phyloP scores from a whole-genome alignment of 139 green algal genomes.

The Haematococcus sp. region DNA sequence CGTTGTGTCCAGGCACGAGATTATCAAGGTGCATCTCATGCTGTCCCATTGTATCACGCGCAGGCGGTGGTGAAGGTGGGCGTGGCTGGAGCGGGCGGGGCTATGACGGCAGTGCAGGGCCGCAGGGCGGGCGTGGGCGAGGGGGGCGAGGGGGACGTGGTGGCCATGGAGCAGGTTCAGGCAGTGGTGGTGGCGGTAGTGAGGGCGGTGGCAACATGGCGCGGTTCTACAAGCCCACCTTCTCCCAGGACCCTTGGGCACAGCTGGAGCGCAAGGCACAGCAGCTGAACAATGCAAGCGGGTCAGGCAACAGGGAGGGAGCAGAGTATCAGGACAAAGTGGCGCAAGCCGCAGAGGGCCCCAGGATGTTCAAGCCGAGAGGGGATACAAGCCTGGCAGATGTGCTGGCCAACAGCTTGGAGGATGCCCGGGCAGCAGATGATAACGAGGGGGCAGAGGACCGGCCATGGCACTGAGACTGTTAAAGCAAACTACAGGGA shows the following conservation, averaged over 20 bases:
- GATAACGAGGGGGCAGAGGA: constrained; percentile 13
- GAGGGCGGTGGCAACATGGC: constrained; percentile 8
- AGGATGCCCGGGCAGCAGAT: neutral
- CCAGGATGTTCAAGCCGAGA: neutral
- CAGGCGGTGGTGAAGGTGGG: constrained; percentile 11
- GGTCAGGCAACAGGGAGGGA: too few relatives aligned
- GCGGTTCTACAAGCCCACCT: constrained; percentile 32
- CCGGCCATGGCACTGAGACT: constrained; percentile 29
- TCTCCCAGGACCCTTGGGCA: constrained; percentile 33
- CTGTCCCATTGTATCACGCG: too few relatives aligned
- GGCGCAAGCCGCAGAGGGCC: neutral
- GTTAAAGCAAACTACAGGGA: too few relatives aligned
- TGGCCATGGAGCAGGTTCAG: neutral
- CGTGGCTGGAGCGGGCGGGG: neutral
- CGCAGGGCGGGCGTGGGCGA: neutral
- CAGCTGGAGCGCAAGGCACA: neutral
- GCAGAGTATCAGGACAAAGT: too few relatives aligned
- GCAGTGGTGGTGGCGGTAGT: constrained; percentile 1
- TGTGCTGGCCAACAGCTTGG: constrained; percentile 2
- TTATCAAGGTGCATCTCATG: too few relatives aligned
- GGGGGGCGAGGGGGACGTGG: constrained; percentile 1
- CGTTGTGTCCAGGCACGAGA: too few relatives aligned
- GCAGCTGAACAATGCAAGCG: constrained; percentile 9
- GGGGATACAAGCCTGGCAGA: constrained; percentile 17
- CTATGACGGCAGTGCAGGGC: neutral